These are phyloP conservation scores for Pharus latifolius DNA, from an alignment of 176 grass and related monocot genomes.

Conservation along the genomic window DNA sequence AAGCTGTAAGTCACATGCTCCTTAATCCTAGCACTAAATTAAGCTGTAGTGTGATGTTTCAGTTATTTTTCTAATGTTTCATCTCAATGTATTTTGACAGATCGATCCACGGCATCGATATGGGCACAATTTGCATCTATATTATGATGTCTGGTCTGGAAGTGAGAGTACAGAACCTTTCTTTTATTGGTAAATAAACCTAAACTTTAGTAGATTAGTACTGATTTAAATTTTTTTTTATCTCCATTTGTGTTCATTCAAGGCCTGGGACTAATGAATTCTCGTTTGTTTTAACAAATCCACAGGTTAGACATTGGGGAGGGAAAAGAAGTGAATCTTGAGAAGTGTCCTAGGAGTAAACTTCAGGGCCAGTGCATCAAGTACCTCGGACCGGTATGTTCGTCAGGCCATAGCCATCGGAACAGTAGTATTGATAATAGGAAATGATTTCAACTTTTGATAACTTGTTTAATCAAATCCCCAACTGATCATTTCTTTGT, in stretches of 20 bases:
- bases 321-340: slow-evolving; percentile 85
- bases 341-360: slow-evolving; percentile 70
- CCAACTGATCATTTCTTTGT: slow-evolving; percentile 2
- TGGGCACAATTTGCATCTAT: slow-evolving; percentile 84
- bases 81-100: slow-evolving; percentile 33
- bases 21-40: slow-evolving; percentile 15
- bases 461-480: not conserved
- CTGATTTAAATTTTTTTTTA: not conserved
- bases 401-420: not conserved
- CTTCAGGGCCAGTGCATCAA: slow-evolving; percentile 86
- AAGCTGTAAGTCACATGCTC: slow-evolving; percentile 75
- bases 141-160: slow-evolving; percentile 80
- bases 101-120: slow-evolving; percentile 98
- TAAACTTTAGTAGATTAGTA: not conserved
- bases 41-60: slow-evolving; percentile 11
- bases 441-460: not conserved
- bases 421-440: not conserved
- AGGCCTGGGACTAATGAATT: not conserved
- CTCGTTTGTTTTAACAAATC: not conserved
- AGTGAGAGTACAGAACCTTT: slow-evolving; percentile 85
- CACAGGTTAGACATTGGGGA: slow-evolving; percentile 94
- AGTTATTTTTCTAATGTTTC: slow-evolving; percentile 21
- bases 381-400: slow-evolving; percentile 82
- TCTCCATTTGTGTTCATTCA: not conserved
- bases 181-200: slow-evolving; percentile 68